Percentiles rank a stretch among this genome's conserved stretches.
These are phyloP conservation scores for Phytophthora sp. DNA, from an alignment of 352 stramenopile genomes.

Conservation along the genomic window DNA sequence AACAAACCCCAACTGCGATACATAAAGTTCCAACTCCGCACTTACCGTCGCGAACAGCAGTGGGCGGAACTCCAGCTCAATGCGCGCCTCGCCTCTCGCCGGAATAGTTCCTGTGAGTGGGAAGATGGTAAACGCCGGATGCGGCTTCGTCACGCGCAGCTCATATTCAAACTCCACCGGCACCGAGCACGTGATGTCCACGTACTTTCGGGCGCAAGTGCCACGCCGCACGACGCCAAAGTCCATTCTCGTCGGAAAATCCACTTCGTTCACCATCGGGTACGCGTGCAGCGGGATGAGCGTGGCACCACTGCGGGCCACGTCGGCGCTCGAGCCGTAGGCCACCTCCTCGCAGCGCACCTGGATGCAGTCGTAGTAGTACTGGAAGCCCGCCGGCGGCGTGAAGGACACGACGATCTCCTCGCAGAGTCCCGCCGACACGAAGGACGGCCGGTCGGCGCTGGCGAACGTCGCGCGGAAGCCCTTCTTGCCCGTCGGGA, in stretches of 20 bases:
- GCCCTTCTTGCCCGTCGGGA: constrained; percentile 43
- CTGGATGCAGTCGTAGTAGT: constrained; percentile 91
- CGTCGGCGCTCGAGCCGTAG: constrained; percentile 62
- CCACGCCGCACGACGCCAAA: constrained; percentile 78
- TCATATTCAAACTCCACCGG: constrained; percentile 91
- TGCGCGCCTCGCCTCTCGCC: constrained; percentile 59
- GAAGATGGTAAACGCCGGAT: constrained; percentile 82
- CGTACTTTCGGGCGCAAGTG: constrained; percentile 37
- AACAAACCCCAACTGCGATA: constrained; percentile 84
- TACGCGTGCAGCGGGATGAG: constrained; percentile 89
- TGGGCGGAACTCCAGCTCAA: constrained; percentile 83
- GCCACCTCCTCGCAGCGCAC: constrained; percentile 76
- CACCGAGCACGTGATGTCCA: constrained; percentile 75
- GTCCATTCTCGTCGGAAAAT: constrained; percentile 79
- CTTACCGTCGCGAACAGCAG: constrained; percentile 65
- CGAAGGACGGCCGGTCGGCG: constrained; percentile 55
- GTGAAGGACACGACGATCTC: constrained; percentile 82
- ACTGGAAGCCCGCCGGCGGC: constrained; percentile 71
- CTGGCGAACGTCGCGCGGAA: constrained; percentile 64
- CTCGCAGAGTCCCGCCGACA: constrained; percentile 79
- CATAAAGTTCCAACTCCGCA: constrained; percentile 65
- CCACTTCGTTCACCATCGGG: constrained; percentile 80
- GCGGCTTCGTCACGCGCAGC: constrained; percentile 62
- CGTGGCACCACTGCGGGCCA: constrained; percentile 42
- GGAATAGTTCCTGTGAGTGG: constrained; percentile 75